Base-by-base conservation (phyloP, 306 rosid genomes). In the Vigna hirtella region DNA sequence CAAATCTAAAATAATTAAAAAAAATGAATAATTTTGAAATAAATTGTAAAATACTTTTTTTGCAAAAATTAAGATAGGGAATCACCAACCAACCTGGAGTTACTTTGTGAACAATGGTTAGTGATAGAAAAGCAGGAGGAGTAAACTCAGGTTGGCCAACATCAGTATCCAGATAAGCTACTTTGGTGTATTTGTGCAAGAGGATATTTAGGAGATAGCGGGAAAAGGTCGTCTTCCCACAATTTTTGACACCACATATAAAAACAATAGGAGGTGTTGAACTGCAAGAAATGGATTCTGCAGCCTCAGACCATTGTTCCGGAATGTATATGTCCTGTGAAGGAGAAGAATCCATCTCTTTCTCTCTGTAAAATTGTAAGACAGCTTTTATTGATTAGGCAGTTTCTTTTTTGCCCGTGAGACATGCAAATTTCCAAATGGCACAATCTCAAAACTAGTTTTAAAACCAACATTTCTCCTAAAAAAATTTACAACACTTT, bases 61-160 rank as follows among this genome's bases (percentile, higher is more conserved):
- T 38, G 58, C 38, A 34, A 51, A 28, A 72, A 9, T 32, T 34
- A 75, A 52, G 66, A 76, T 17, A 40, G 18, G 82, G 69, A 72
- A n/a, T 79, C 3, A 42, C 56, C 57, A 84, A 86, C 88, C 18
- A 80, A 86, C 98, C 98, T 63, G 90, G 70, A 71, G 89, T 91
- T 20, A 73, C 71, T 81, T 82, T 70, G 63, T 87, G 88, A 68
- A 92, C 84, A 16, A 87, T 43, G 30, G 97, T 88, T 24, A 95
- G 88, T 49, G 97, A 95, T 1, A 95, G 62, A 87, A 92, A 83
- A 51, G 90, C 98, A 38, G 98, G 96, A 82, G 97, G 92, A 74
- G 96, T 89, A 72, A 95, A 95, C 90, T 88, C 98, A 15, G 98
- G 88, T 81, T 95, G 98, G 72, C 98, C 98, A 38, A 92, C 98